Evolutionary conservation across 169 alveolate species (phyloP), one percentile per base, ranked within the genome.

Genomic region (Eimeria necatrix): DNA sequence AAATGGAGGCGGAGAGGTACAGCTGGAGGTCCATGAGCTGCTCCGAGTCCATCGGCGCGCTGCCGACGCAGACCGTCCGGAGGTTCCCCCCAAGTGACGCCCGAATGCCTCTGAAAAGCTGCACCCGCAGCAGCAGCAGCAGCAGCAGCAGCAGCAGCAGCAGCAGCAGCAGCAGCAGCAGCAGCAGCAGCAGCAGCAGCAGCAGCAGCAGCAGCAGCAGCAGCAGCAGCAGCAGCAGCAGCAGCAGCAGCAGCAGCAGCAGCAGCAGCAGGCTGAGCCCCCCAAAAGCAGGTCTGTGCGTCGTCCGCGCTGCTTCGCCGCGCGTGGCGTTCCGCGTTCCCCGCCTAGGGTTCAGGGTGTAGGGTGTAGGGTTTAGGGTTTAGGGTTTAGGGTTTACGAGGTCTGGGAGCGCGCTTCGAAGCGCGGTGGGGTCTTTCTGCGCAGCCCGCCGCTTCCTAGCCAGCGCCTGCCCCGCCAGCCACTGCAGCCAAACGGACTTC

Each of bases 11-110:
- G 24, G 83, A 76, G 24, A 91, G 81, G 16, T 52, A 59, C 80
- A 91, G 16, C 91, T 91, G 90, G 20, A 91, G 91, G 2, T 20
- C 81, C 32, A 46, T 41, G 59, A 76, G 78, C 90, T 71, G 91
- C 71, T 91, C 84, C 32, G 90, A 4, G 51, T 74, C 84, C 95
- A 91, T 91, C 4, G 95, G 95, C 4, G 95, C 95, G 70, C 91
- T 76, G 61, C 95, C 95, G 70, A 78, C 78, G 16, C 56, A 74
- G 22, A 91, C 90, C 41, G 91, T 76, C 16, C 84, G 61, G 8
- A 91, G 49, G 26, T 24, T 56, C 46, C 95, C 95, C 3, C 95
- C 95, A 41, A 91, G 46, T 49, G 71, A 60, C 73, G 90, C 90
- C 32, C 94, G 94, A 10, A 89, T 32, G 41, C 73, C 73, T 24